Percentiles rank a stretch among this genome's conserved stretches.
Conservation (phyloP, 371 early-diverging fungal genomes). For the Mortierella sp. region DNA sequence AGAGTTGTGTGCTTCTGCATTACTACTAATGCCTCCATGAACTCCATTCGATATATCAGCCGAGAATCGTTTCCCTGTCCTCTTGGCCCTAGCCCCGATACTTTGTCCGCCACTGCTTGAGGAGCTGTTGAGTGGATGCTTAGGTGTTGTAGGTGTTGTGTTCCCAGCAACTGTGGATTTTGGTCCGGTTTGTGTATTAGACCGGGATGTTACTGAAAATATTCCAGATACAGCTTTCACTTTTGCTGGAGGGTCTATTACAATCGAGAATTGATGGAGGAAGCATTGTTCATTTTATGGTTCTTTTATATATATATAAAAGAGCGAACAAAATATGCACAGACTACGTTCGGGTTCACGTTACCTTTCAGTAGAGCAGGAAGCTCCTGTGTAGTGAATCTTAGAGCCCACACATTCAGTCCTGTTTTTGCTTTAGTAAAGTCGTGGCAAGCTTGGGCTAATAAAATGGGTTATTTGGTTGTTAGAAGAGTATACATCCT, state of each 20-base stretch:
- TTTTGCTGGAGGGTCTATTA: constrained; percentile 35
- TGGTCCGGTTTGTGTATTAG: background rate
- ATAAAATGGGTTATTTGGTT: background rate
- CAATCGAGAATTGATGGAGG: background rate
- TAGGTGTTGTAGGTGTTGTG: constrained; percentile 16
- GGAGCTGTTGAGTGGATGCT: constrained; percentile 10
- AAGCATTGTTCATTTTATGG: no score
- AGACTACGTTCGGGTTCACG: no score
- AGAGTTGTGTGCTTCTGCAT: background rate
- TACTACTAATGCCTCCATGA: background rate
- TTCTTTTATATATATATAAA: background rate
- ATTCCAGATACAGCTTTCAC: constrained; percentile 31
- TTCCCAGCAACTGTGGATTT: constrained; percentile 13
- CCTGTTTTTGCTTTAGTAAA: constrained; percentile 40
- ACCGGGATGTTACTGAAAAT: constrained; percentile 4
- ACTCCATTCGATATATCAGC: constrained; percentile 25
- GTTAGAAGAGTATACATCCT: background rate
- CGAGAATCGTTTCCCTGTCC: constrained; percentile 40
- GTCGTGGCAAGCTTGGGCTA: constrained; percentile 33
- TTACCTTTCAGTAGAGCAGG: constrained; percentile 47
- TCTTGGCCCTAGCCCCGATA: constrained; percentile 43
- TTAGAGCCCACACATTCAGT: constrained; percentile 41
- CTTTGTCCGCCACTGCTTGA: constrained; percentile 15
- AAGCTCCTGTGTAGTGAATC: constrained; percentile 46
- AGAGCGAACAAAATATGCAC: background rate